Conservation (phyloP, 257 asterid genomes). For the Primulina eburnea region DNA sequence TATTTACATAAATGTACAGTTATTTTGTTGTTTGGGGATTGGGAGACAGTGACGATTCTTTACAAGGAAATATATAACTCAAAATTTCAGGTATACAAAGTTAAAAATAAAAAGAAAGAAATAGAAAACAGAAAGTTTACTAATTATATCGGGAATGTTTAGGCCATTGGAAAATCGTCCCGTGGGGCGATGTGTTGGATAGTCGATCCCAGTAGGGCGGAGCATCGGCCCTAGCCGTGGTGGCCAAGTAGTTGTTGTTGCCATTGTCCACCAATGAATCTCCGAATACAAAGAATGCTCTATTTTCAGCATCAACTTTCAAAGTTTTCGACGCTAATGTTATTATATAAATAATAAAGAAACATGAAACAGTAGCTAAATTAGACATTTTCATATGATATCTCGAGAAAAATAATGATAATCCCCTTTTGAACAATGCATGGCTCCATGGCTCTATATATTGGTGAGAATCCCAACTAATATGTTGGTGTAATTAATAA, state of each 20-base stretch:
- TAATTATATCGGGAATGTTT: constrained; percentile 65
- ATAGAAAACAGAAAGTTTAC: constrained; percentile 27
- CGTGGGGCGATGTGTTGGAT: constrained; percentile 60
- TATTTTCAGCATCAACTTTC: constrained; percentile 25
- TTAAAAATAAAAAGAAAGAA: background rate
- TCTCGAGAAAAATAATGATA: background rate
- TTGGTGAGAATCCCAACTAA: constrained; percentile 28
- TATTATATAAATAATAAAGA: constrained; percentile 13
- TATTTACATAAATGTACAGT: too few species aligned
- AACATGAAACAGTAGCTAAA: constrained; percentile 2
- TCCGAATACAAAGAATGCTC: constrained; percentile 70
- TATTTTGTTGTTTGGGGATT: background rate
- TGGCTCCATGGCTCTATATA: constrained; percentile 22
- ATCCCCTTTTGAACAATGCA: background rate
- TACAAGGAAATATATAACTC: too few species aligned
- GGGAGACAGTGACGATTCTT: too few species aligned
- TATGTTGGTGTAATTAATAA: constrained; percentile 32
- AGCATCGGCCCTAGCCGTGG: constrained; percentile 71
- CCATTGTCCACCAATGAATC: constrained; percentile 79
- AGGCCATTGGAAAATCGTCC: constrained; percentile 82
- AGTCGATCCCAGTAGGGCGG: constrained; percentile 82
- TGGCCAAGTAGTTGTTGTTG: constrained; percentile 61
- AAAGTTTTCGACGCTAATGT: constrained; percentile 15
- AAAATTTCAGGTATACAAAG: too few species aligned
- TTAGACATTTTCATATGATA: constrained; percentile 22